A percentile compares a stretch with the other conserved stretches of the same genome.
Evolutionary conservation across 2,329 filamentous ascomycete genomes (phyloP).

Genomic region (Neopestalotiopsis sp.): DNA sequence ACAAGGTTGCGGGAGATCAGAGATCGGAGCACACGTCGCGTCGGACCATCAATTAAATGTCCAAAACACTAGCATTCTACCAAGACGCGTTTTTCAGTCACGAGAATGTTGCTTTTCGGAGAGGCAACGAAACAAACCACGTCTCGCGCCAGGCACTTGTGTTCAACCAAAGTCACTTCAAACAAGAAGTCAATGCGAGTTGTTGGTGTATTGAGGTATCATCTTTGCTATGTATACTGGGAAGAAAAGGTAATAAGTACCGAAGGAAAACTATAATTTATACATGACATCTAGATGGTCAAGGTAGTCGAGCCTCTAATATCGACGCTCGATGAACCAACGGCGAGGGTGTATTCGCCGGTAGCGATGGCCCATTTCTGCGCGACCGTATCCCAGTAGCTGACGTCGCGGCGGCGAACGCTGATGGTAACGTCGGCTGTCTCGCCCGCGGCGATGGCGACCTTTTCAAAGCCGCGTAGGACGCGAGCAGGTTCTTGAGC

Average conservation of each 20-base stretch:
- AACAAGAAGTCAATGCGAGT: neutral
- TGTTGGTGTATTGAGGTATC: neutral
- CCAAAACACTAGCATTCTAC: neutral
- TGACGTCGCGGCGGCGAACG: constrained; percentile 65
- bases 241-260: neutral
- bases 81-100: neutral
- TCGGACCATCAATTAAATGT: neutral
- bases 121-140: too few species aligned
- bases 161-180: too few species aligned
- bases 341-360: constrained; percentile 31
- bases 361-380: constrained; percentile 65
- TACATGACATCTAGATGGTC: constrained; percentile 9
- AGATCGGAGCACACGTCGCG: neutral
- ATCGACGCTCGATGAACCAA: constrained; percentile 10
- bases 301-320: constrained; percentile 12
- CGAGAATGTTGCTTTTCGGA: too few species aligned
- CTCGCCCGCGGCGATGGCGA: constrained; percentile 53
- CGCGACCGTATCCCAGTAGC: constrained; percentile 63
- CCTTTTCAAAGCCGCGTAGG: constrained; percentile 68
- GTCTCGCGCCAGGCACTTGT: too few species aligned
- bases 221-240: neutral
- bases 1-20: too few species aligned
- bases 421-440: constrained; percentile 55
- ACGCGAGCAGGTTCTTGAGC: constrained; percentile 51
- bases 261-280: neutral